phyloP scores from a whole-genome alignment of 2,329 filamentous ascomycete species.

The Stemphylium lycopersici region DNA sequence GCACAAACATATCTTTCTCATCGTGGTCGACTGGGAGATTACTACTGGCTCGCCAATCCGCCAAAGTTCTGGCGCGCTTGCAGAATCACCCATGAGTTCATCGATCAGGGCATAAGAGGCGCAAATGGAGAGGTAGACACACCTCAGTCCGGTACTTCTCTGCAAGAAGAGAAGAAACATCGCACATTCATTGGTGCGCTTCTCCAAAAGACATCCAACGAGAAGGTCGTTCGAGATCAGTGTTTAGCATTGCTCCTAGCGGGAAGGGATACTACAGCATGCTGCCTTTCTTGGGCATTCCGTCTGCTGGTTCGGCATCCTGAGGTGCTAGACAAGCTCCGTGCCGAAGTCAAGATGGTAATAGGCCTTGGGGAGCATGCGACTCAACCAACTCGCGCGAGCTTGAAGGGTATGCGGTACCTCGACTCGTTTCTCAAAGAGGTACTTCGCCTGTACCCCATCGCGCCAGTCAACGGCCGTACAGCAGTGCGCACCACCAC shows the following conservation, averaged over 20 bases:
- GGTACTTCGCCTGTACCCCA: conserved; percentile 42
- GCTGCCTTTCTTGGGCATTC: conserved; percentile 76
- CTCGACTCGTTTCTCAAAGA: conserved; percentile 34
- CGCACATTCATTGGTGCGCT: conserved; percentile 89
- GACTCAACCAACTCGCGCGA: conserved; percentile 19
- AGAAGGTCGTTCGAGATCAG: conserved; percentile 76
- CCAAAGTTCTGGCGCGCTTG: conserved; percentile 15
- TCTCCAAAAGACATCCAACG: conserved; percentile 71
- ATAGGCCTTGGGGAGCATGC: conserved; percentile 30
- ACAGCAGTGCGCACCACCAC: conserved; percentile 34
- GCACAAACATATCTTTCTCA: conserved; percentile 17
- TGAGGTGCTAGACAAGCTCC: conserved; percentile 30
- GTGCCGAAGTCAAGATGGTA: conserved; percentile 36
- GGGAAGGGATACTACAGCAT: conserved; percentile 85
- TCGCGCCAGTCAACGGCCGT: conserved; percentile 38
- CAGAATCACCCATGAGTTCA: conserved; percentile 8
- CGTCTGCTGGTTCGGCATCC: conserved; percentile 44
- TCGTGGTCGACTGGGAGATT: conserved; percentile 27
- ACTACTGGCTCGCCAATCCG: conserved; percentile 38
- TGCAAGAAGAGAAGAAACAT: conserved; percentile 7
- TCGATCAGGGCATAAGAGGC: conserved; percentile 27
- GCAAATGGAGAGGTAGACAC: conserved; percentile 19
- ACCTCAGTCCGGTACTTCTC: conserved; percentile 10
- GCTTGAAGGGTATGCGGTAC: conserved; percentile 1
- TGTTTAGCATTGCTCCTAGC: conserved; percentile 81